These are phyloP conservation scores for Amanita pseudoporphyria DNA, from an alignment of 768 basidiomycete species.

Conservation along the genomic window DNA sequence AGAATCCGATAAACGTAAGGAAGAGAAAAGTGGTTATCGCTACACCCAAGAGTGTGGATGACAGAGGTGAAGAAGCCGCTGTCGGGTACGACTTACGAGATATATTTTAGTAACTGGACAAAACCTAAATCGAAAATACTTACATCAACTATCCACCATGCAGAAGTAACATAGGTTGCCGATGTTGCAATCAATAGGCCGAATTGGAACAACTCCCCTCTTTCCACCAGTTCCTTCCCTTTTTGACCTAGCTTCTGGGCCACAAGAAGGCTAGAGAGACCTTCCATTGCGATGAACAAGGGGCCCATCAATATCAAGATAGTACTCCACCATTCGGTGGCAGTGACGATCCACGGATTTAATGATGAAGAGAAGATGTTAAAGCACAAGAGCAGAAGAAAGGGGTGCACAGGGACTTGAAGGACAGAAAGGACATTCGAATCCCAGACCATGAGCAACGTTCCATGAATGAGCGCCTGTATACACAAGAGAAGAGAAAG, in stretches of 20 bases:
- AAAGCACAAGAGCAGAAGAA: conserved; percentile 80
- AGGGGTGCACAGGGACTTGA: conserved; percentile 81
- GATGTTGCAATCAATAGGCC: conserved; percentile 68
- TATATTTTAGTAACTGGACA: conserved; percentile 10
- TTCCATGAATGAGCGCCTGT: conserved; percentile 78
- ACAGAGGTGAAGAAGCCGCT: conserved; percentile 74
- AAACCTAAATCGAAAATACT: conserved; percentile 19
- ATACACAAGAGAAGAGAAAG: conserved; percentile 69
- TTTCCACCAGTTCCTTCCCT: conserved; percentile 58
- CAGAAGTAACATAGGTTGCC: conserved; percentile 69
- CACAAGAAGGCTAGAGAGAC: conserved; percentile 74
- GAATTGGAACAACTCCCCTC: conserved; percentile 71
- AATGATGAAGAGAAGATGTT: conserved; percentile 68
- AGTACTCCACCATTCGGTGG: conserved; percentile 65
- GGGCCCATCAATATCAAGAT: conserved; percentile 65
- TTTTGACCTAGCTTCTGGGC: conserved; percentile 75
- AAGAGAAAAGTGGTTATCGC: conserved; percentile 86
- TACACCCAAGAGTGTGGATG: conserved; percentile 82
- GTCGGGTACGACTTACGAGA: conserved; percentile 62
- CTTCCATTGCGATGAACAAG: conserved; percentile 74
- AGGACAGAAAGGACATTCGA: conserved; percentile 65
- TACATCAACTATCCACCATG: conserved; percentile 81
- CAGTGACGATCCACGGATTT: conserved; percentile 44
- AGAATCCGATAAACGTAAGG: conserved; percentile 87
- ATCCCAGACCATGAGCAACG: conserved; percentile 61